These are phyloP conservation scores for Coccinonectria pachysandricola DNA, from an alignment of 2,329 filamentous ascomycete genomes.

Conservation along the genomic window DNA sequence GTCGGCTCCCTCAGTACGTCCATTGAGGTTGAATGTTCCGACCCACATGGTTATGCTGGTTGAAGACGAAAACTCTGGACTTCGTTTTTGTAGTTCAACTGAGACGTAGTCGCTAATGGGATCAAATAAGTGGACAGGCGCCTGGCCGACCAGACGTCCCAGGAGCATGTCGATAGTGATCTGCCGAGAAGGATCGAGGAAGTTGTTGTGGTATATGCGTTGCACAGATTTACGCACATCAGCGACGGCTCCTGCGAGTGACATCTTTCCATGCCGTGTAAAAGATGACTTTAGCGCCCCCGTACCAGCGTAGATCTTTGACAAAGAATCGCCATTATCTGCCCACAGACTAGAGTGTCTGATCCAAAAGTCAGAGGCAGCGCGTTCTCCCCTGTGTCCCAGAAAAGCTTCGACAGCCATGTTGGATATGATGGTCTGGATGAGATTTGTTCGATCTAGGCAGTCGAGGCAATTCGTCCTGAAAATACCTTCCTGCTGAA, in stretches of 20 bases:
- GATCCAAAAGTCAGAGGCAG: constrained; percentile 77
- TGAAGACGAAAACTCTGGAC: constrained; percentile 63
- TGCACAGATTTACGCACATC: constrained; percentile 92
- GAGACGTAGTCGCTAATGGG: constrained; percentile 88
- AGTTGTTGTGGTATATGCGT: constrained; percentile 94
- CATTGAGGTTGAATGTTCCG: constrained; percentile 93
- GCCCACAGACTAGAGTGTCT: constrained; percentile 91
- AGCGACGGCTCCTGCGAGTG: constrained; percentile 82
- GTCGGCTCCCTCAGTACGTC: constrained; percentile 65
- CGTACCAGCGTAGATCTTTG: constrained; percentile 92
- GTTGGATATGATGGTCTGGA: constrained; percentile 90
- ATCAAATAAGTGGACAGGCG: constrained; percentile 78
- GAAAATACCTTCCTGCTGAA: constrained; percentile 94
- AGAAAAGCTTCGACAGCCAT: constrained; percentile 87
- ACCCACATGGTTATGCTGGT: constrained; percentile 71
- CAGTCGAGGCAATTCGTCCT: constrained; percentile 95
- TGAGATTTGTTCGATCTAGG: constrained; percentile 87
- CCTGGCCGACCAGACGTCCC: constrained; percentile 73
- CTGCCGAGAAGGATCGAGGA: constrained; percentile 84
- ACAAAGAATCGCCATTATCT: constrained; percentile 89
- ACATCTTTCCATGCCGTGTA: constrained; percentile 92
- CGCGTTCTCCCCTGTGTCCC: constrained; percentile 56
- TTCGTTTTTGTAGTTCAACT: constrained; percentile 58
- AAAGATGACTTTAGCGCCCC: constrained; percentile 93
- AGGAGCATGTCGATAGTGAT: constrained; percentile 91